phyloP scores from a whole-genome alignment of 2,329 filamentous ascomycete species.

The Arthrobotrys entomopaga region DNA sequence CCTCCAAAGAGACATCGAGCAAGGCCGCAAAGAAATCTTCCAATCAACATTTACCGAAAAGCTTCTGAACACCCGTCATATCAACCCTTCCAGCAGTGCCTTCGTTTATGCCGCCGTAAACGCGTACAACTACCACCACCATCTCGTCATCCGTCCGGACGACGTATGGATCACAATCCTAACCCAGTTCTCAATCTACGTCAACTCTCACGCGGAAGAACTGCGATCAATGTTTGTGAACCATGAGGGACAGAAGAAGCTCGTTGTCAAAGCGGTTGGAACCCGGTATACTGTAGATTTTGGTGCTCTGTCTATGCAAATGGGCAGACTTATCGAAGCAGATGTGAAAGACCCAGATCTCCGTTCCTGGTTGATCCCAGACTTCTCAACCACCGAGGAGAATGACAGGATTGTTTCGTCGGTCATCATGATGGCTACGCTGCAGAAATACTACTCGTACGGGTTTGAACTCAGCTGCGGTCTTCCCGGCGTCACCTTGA shows the following conservation, averaged over 20 bases:
- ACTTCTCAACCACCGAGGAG: constrained; percentile 66
- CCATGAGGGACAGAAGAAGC: constrained; percentile 64
- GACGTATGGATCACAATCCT: constrained; percentile 69
- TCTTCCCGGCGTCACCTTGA: constrained; percentile 67
- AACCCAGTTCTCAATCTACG: constrained; percentile 64
- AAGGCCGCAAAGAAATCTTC: constrained; percentile 54
- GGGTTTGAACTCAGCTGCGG: constrained; percentile 62
- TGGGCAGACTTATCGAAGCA: constrained; percentile 63
- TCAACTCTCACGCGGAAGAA: constrained; percentile 66
- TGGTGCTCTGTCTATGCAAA: constrained; percentile 60
- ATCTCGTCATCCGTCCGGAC: constrained; percentile 66
- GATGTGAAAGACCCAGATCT: constrained; percentile 64
- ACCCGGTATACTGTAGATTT: constrained; percentile 58
- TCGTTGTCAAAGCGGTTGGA: constrained; percentile 59
- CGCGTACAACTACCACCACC: constrained; percentile 66
- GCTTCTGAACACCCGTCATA: constrained; percentile 45
- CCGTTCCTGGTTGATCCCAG: constrained; percentile 66
- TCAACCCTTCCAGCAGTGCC: constrained; percentile 61
- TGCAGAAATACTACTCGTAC: constrained; percentile 67
- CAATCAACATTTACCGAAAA: constrained; percentile 59
- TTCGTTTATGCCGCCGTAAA: constrained; percentile 65
- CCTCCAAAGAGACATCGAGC: constrained; percentile 23
- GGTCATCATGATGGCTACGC: constrained; percentile 67
- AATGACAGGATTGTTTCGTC: constrained; percentile 64
- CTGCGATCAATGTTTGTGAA: constrained; percentile 64